Evolutionary conservation across 257 asterid species (phyloP), one percentile per base, ranked within the genome.

Genomic region (Solanum gracilifrons): DNA sequence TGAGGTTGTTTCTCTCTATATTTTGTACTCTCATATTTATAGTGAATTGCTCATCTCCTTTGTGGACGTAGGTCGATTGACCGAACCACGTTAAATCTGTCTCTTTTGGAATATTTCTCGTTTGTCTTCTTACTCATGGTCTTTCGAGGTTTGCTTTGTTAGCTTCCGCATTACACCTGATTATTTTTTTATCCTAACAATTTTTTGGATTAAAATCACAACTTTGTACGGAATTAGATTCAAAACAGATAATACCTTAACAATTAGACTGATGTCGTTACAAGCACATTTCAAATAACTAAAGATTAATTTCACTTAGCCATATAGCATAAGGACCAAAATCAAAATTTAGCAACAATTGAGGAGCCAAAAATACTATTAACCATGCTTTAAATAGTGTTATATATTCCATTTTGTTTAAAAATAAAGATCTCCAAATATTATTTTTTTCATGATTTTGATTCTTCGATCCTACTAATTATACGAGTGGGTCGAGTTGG

Each of bases 211-310:
- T 64, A 64, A 64, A 64, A 64, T 62, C 2, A 64, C 1, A n/a
- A 64, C 1, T 64, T 2, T 11, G 32, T 64, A 12, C 1, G 0
- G 0, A 4, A 1, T 15, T 25, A 55, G 0, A 55, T 1, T 0
- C 11, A 55, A 55, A 55, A 7, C 11, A 55, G 2, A 55, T 2
- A 55, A 20, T 55, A 55, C 10, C 25, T 20, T 55, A 66, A 68
- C 8, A n/a, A 7, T 27, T 29, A 3, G 10, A 68, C 10, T 12
- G 0, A 3, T 1, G 4, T 27, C 1, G 10, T 68, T 13, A 68
- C 11, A 27, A 68, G 10, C 32, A 64, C 32, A 64, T 64, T n/a
- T 64, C 72, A n/a, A n/a, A 13, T 6, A 27, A 25, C 18, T 66
- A 10, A 66, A 62, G 51, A 43, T 43, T 43, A 43, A 43, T 43